These are phyloP conservation scores for Fusarium miscanthi DNA, from an alignment of 2,329 filamentous ascomycete species.

Conservation along the genomic window DNA sequence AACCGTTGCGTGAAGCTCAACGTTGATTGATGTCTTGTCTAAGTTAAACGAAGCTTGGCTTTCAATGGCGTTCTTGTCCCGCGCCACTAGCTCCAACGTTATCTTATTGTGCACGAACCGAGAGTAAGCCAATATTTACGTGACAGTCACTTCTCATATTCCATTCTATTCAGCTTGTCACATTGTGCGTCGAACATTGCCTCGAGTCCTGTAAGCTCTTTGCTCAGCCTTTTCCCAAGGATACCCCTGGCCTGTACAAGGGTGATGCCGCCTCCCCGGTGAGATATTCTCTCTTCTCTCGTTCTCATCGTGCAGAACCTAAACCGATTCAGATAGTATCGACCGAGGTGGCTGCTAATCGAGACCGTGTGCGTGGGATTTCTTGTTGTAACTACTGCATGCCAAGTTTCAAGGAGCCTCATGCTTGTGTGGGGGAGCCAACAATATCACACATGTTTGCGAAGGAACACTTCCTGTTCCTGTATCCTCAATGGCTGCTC, in stretches of 20 bases:
- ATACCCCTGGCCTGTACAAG: neutral
- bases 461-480: neutral
- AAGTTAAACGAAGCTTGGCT: neutral
- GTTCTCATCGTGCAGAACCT: neutral
- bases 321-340: neutral
- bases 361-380: neutral
- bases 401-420: neutral
- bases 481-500: neutral
- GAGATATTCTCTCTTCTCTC: slow-evolving; percentile 13
- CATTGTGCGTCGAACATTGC: neutral
- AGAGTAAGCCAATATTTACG: neutral
- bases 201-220: neutral
- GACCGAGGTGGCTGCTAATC: neutral
- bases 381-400: neutral
- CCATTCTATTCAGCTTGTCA: neutral
- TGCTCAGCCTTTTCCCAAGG: neutral
- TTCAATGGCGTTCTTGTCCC: neutral
- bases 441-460: neutral
- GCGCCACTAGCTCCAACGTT: neutral
- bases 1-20: neutral
- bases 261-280: neutral
- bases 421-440: neutral
- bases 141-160: slow-evolving; percentile 15
- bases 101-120: neutral
- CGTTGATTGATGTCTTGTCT: neutral